These are phyloP conservation scores for Streptanthus diversifolius DNA, from an alignment of 345 rosid species.

Conservation along the genomic window DNA sequence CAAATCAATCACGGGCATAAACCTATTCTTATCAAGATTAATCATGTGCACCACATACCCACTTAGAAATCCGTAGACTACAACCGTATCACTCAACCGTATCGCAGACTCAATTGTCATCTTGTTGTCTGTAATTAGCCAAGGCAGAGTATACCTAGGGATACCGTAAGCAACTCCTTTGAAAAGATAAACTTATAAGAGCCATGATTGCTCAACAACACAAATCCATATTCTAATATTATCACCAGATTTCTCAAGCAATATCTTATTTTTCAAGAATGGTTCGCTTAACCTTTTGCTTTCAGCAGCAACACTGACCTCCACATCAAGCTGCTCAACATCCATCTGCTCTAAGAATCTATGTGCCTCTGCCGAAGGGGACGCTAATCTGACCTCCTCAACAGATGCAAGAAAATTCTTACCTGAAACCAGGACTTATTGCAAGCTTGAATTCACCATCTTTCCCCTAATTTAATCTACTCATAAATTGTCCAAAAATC, in stretches of 20 bases:
- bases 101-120: slow-evolving; percentile 35
- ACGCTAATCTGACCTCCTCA: background rate
- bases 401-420: slow-evolving; percentile 11
- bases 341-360: too few relatives aligned
- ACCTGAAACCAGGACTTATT: too few relatives aligned
- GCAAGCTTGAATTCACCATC: too few relatives aligned
- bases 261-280: slow-evolving; percentile 50
- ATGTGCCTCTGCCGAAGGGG: too few relatives aligned
- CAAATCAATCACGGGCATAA: slow-evolving; percentile 38
- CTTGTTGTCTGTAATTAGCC: slow-evolving; percentile 29
- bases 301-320: background rate
- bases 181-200: slow-evolving; percentile 45
- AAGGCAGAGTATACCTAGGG: slow-evolving; percentile 57
- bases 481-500: too few relatives aligned
- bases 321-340: too few relatives aligned
- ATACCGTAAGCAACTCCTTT: slow-evolving; percentile 37
- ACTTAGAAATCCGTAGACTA: slow-evolving; percentile 51
- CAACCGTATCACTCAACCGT: slow-evolving; percentile 45
- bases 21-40: slow-evolving; percentile 43
- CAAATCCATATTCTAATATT: slow-evolving; percentile 61
- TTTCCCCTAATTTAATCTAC: too few relatives aligned
- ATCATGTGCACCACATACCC: slow-evolving; percentile 30
- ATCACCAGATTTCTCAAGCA: slow-evolving; percentile 46
- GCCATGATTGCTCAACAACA: slow-evolving; percentile 40
- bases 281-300: slow-evolving; percentile 45